These are phyloP conservation scores for Neopestalotiopsis rosae DNA, from an alignment of 2,329 filamentous ascomycete species.

Conservation along the genomic window DNA sequence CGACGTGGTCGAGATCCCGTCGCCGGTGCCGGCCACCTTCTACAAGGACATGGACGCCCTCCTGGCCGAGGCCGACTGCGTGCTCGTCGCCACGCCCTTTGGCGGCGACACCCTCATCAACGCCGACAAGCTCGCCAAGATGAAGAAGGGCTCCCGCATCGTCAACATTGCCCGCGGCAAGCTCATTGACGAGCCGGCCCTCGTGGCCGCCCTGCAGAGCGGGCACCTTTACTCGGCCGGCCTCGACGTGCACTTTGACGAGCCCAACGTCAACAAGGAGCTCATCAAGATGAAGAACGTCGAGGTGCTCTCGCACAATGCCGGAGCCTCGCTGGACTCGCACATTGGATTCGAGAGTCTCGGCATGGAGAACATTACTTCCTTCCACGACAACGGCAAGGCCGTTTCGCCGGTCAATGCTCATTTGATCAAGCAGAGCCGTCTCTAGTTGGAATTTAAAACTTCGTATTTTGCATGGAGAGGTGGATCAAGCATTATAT, in stretches of 20 bases:
- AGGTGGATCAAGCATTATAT: background rate
- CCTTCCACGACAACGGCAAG: constrained; percentile 14
- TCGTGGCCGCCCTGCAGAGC: constrained; percentile 10
- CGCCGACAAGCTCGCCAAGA: constrained; percentile 7
- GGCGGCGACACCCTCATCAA: constrained; percentile 33
- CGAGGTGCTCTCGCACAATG: constrained; percentile 17
- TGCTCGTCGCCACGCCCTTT: constrained; percentile 15
- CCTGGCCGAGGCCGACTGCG: constrained; percentile 17
- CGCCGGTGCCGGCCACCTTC: constrained; percentile 10
- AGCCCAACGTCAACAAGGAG: constrained; percentile 18
- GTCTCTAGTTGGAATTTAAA: background rate
- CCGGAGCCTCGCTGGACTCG: constrained; percentile 16
- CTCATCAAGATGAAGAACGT: constrained; percentile 17
- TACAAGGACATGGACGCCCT: constrained; percentile 12
- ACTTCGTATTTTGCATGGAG: background rate
- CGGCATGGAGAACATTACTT: constrained; percentile 17
- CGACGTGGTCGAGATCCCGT: constrained; percentile 18
- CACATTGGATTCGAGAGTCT: constrained; percentile 17
- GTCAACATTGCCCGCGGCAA: constrained; percentile 18
- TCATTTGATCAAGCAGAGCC: constrained; percentile 15
- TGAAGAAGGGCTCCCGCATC: constrained; percentile 18
- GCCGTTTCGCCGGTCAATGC: constrained; percentile 17
- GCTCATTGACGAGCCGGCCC: constrained; percentile 14
- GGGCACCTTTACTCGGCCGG: constrained; percentile 17
- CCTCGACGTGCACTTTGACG: constrained; percentile 17